Base-by-base conservation (phyloP, 805 yeast genomes). In the Komagataella kurtzmanii region DNA sequence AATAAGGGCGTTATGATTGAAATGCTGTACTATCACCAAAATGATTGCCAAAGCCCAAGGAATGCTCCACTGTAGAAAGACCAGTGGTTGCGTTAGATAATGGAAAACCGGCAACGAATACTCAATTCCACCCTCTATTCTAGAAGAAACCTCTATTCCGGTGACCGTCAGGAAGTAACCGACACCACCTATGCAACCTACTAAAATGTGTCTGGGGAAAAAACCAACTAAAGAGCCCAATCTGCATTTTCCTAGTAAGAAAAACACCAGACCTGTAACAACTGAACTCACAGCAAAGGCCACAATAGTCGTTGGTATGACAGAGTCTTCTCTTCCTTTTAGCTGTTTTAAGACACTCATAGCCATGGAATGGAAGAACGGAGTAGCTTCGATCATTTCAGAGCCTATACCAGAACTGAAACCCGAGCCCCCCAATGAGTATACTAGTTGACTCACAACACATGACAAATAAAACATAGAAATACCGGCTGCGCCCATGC, bases 371-470 rank as follows among this genome's bases (percentile, higher is more conserved):
- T 93, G 99, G 72, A 91, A 91, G 65, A 93, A 93, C 1, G 99
- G 99, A 1, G 97, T 95, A n/a, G 93, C 88, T 65, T 93, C 99
- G 57, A 93, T 93, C 99, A 93, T 93, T 68, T 93, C 98, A 3
- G 96, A 86, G 1, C 99, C 99, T 47, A 91, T 81, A n/a, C 95
- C 96, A 2, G 89, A 76, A 55, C 80, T 80, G 69, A 93, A 91
- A 7, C 87, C 85, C 14, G 96, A 87, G 1, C 95, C 95, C 14
- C 99, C 99, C 21, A 87, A 66, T 0, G 97, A 89, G 62, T 79
- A 90, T 5, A 88, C 86, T 56, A 89, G 68, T 65, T 93, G 99
- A 0, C 96, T 85, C 0, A 91, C 77, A n/a, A 93, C 76, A 36
- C 96, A 86, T 3, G 96, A 86, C 45, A 91, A 79, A 66, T 93